Percentiles rank a stretch among this genome's conserved stretches.
These are phyloP conservation scores for Eutrema yunnanense DNA, from an alignment of 345 rosid genomes.

Conservation along the genomic window DNA sequence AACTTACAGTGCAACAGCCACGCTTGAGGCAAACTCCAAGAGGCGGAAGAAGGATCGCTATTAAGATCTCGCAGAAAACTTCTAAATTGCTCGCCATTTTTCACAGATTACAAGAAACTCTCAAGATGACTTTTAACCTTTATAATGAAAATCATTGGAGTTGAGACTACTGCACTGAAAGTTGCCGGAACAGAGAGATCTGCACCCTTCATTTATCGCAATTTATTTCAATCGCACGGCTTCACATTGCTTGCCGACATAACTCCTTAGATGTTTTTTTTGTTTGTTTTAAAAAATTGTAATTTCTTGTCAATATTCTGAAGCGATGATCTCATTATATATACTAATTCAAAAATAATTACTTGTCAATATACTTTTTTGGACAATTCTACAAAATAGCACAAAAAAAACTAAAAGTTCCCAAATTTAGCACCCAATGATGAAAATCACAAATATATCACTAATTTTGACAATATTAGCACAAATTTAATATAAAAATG, in stretches of 20 bases:
- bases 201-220: not conserved
- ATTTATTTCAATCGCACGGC: conserved; percentile 8
- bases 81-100: conserved; percentile 62
- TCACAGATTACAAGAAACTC: not conserved
- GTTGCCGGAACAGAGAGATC: not conserved
- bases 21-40: conserved; percentile 82
- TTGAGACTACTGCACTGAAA: not conserved
- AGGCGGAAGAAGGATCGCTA: conserved; percentile 82
- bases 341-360: too few species aligned
- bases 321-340: too few species aligned
- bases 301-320: too few species aligned
- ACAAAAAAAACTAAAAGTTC: too few species aligned
- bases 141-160: not conserved
- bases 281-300: too few species aligned
- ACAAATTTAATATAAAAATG: too few species aligned
- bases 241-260: not conserved
- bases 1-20: conserved; percentile 82
- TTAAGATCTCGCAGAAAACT: conserved; percentile 71
- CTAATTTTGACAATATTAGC: too few species aligned
- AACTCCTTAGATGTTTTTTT: conserved; percentile 3
- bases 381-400: too few species aligned
- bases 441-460: too few species aligned
- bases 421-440: too few species aligned
- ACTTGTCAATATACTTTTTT: too few species aligned
- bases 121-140: not conserved